These are phyloP conservation scores for Pseudogymnoascus destructans DNA, from an alignment of 2,329 filamentous ascomycete genomes.

Conservation along the genomic window DNA sequence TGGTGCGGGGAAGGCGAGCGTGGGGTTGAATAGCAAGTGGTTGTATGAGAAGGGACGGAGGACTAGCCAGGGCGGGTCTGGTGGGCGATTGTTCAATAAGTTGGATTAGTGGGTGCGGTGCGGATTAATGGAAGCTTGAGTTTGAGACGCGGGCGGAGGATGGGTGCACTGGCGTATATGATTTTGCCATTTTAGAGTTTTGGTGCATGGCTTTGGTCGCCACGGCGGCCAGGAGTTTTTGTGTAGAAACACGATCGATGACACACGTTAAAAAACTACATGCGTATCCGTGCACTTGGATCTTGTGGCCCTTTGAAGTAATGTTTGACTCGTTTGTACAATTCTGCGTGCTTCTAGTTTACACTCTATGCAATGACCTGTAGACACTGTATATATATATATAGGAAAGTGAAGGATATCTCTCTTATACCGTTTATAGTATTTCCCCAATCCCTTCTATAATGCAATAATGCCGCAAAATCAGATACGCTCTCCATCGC, in stretches of 20 bases:
- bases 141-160: not conserved
- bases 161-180: not conserved
- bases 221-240: not conserved
- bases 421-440: not conserved
- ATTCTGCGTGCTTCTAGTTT: not conserved
- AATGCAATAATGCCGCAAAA: conserved; percentile 5
- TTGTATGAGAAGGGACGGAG: conserved; percentile 71
- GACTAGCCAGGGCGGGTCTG: conserved; percentile 22
- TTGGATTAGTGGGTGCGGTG: not conserved
- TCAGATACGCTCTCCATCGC: not conserved
- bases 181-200: not conserved
- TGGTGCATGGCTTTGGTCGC: not conserved
- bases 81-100: conserved; percentile 16
- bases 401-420: not conserved
- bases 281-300: not conserved
- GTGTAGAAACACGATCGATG: conserved; percentile 4
- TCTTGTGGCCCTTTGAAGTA: not conserved
- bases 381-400: not conserved
- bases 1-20: conserved; percentile 53
- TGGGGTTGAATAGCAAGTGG: conserved; percentile 86
- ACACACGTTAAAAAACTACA: not conserved
- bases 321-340: not conserved
- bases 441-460: not conserved
- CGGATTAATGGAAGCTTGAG: not conserved
- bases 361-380: conserved; percentile 6